phyloP scores from a whole-genome alignment of 2,329 filamentous ascomycete species.

The Cladosporium sp. region DNA sequence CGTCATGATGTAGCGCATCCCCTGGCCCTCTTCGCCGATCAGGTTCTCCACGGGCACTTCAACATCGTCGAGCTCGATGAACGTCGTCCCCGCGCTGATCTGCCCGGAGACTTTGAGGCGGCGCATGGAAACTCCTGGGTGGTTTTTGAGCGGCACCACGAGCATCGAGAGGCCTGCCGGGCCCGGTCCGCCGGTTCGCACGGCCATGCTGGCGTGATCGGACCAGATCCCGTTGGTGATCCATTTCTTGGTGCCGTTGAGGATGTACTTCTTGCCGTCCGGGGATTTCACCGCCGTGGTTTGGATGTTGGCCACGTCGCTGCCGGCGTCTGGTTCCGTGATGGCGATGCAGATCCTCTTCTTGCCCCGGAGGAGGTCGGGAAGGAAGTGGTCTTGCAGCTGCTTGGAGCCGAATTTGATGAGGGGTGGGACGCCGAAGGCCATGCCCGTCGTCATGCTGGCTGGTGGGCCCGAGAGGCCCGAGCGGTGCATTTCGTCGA shows the following conservation, averaged over 20 bases:
- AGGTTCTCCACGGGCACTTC: slow-evolving; percentile 67
- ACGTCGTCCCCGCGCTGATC: slow-evolving; percentile 64
- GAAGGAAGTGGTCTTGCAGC: slow-evolving; percentile 63
- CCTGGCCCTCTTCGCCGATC: slow-evolving; percentile 64
- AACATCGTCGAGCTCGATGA: slow-evolving; percentile 72
- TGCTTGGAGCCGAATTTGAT: slow-evolving; percentile 61
- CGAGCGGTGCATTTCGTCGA: slow-evolving; percentile 64
- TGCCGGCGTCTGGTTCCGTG: slow-evolving; percentile 71
- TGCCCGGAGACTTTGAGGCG: slow-evolving; percentile 64
- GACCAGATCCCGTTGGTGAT: slow-evolving; percentile 71
- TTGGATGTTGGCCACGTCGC: slow-evolving; percentile 68
- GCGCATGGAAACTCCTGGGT: slow-evolving; percentile 65
- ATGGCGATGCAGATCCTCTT: slow-evolving; percentile 73
- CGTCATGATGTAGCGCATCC: slow-evolving; percentile 59
- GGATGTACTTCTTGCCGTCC: slow-evolving; percentile 64
- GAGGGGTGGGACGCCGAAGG: slow-evolving; percentile 68
- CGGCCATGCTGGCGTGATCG: slow-evolving; percentile 66
- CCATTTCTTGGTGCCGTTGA: slow-evolving; percentile 79
- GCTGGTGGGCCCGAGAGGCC: slow-evolving; percentile 61
- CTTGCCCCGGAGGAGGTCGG: slow-evolving; percentile 62
- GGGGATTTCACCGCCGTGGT: slow-evolving; percentile 61
- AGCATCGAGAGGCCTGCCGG: slow-evolving; percentile 61
- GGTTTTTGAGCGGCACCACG: slow-evolving; percentile 64
- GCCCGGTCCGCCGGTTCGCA: slow-evolving; percentile 65
- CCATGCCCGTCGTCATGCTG: slow-evolving; percentile 66